Evolutionary conservation across 2,329 filamentous ascomycete species (phyloP).

Genomic region (Verticillium nubilum): DNA sequence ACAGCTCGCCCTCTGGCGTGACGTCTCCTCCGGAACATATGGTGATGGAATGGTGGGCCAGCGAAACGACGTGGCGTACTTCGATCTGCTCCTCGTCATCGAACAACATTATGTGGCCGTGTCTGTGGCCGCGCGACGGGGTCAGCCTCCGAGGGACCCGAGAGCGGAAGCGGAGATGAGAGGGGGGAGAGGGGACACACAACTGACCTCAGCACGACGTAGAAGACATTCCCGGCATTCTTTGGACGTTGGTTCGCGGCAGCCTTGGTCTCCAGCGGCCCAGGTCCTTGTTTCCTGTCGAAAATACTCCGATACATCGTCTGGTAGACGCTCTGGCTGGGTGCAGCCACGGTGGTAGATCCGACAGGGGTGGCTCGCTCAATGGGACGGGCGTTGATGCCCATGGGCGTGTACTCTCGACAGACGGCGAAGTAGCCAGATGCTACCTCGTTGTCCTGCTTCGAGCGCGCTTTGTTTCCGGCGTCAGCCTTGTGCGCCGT

Average conservation of each 20-base stretch:
- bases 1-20: conserved; percentile 88
- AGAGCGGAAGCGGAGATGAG: background rate
- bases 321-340: conserved; percentile 94
- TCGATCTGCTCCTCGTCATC: conserved; percentile 94
- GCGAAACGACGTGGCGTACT: conserved; percentile 90
- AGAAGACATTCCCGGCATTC: conserved; percentile 83
- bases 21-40: conserved; percentile 74
- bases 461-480: conserved; percentile 37
- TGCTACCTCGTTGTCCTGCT: conserved; percentile 69
- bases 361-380: conserved; percentile 79
- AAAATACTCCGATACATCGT: conserved; percentile 97
- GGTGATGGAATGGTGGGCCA: conserved; percentile 80
- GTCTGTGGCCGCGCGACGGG: conserved; percentile 42
- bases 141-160: background rate
- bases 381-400: conserved; percentile 87
- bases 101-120: conserved; percentile 95
- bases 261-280: conserved; percentile 42
- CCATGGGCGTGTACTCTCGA: conserved; percentile 85
- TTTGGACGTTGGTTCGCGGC: conserved; percentile 48
- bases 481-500: conserved; percentile 52
- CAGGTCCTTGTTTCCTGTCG: conserved; percentile 60
- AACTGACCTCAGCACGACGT: conserved; percentile 78
- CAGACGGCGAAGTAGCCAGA: conserved; percentile 95
- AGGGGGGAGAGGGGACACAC: background rate
- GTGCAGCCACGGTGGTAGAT: conserved; percentile 64